Base-by-base conservation (phyloP, 225 moss, liverwort and hornwort genomes). In the Pleurozium schreberi region DNA sequence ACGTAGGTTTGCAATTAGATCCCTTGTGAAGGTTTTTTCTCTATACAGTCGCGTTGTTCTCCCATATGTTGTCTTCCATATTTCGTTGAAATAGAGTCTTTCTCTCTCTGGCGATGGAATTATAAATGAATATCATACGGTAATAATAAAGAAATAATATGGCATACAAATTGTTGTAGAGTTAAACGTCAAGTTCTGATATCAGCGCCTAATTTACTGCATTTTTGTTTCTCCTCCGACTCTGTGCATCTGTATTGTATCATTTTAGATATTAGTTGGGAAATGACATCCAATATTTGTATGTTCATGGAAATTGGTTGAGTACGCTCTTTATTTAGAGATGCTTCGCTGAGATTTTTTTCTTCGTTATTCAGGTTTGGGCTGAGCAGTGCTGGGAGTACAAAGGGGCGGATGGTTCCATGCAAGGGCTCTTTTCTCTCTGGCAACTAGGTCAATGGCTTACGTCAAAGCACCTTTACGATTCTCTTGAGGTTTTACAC, bases 361-460 rank as follows among this genome's bases (percentile, higher is more conserved):
- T 81, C 36, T 88, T 75, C 80, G 70, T 63, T 85, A 15, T 89
- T 69, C 91, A 93, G 93, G 71, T 92, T 66, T 93, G 91, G 91
- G 69, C 67, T 80, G 93, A 93, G 75, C 90, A 84, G 31, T 91
- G 91, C 90, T 93, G 93, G 93, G 93, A 92, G 63, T 93, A 93
- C 82, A 87, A 89, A 89, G 93, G 93, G 47, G 91, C 87, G 59
- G 93, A 91, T 89, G 91, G 93, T 86, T 79, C 88, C 50, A 92
- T 92, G 93, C 88, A 93, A 88, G 93, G 93, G 58, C 91, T 84
- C 75, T 93, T 93, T 84, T 90, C 93, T 62, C 87, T 91, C 36
- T 92, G 93, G 93, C 93, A 93, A 88, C 89, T 93, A 85, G 88
- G 83, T 50, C 93, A 91, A 85, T 93, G 93, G 93, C 93, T 93